A percentile compares a stretch with the other conserved stretches of the same genome.
Conservation (phyloP, 176 grass and related monocot genomes). For the Oryza officinalis region DNA sequence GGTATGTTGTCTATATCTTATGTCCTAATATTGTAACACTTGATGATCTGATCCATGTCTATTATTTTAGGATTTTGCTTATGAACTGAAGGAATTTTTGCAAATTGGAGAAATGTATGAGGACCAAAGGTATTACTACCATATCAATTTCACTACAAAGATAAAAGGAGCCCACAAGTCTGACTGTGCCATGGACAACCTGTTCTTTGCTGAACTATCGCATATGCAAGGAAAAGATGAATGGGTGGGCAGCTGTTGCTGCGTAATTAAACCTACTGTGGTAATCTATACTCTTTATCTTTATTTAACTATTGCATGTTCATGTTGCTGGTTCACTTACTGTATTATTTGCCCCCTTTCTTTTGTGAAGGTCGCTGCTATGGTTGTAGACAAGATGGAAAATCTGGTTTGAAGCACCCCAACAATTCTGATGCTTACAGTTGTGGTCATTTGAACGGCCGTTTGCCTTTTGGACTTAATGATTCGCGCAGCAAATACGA, state of each 20-base stretch:
- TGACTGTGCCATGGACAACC: background rate
- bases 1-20: background rate
- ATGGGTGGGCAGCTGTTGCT: conserved; percentile 1
- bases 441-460: too few species aligned
- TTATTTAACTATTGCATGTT: background rate
- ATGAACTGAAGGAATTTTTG: background rate
- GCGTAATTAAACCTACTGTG: conserved; percentile 1
- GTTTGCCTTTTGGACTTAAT: too few species aligned
- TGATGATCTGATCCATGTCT: background rate
- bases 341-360: too few species aligned
- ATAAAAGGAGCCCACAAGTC: background rate
- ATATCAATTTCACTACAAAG: conserved; percentile 21
- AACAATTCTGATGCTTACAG: too few species aligned
- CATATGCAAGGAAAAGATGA: background rate
- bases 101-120: background rate
- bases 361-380: too few species aligned
- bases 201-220: conserved; percentile 21
- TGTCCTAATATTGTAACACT: background rate
- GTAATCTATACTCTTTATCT: background rate
- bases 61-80: conserved; percentile 12
- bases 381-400: too few species aligned
- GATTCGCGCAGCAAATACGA: too few species aligned
- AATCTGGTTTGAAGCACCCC: too few species aligned
- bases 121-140: background rate
- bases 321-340: too few species aligned